Conservation (phyloP, 1,284 basidiomycete genomes). For the Fomitopsis betulina region DNA sequence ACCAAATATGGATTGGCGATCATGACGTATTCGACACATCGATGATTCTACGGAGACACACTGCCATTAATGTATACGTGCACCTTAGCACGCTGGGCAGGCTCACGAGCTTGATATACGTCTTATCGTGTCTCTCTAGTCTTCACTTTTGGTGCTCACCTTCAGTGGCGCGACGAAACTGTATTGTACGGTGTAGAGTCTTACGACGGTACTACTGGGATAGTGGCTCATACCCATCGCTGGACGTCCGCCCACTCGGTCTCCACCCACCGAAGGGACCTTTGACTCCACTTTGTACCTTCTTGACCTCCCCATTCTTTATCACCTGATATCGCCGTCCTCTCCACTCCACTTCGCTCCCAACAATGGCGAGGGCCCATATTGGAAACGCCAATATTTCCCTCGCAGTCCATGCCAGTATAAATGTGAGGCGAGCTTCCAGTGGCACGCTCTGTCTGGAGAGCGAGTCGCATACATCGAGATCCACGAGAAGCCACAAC, state of each 20-base stretch:
- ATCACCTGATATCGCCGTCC: conserved; percentile 64
- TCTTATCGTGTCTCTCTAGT: too few relatives aligned
- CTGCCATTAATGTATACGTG: too few relatives aligned
- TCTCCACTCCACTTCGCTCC: conserved; percentile 81
- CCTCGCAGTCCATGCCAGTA: conserved; percentile 72
- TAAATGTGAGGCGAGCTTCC: conserved; percentile 51
- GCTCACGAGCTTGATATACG: too few relatives aligned
- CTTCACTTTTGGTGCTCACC: too few relatives aligned
- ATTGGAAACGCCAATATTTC: conserved; percentile 84
- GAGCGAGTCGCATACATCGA: conserved; percentile 69
- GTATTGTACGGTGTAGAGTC: neutral
- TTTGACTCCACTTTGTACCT: conserved; percentile 10
- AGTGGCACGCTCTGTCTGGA: conserved; percentile 62
- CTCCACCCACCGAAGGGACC: conserved; percentile 5
- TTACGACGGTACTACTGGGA: neutral
- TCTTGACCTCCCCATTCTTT: conserved; percentile 59
- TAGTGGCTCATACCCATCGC: conserved; percentile 24
- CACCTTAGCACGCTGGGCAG: too few relatives aligned
- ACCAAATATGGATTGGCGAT: neutral
- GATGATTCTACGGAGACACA: too few relatives aligned
- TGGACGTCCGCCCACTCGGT: neutral
- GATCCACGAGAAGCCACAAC: conserved; percentile 63
- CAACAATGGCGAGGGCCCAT: conserved; percentile 76
- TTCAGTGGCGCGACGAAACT: too few relatives aligned
- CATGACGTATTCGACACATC: neutral